Conservation (phyloP, 2,329 filamentous ascomycete species). For the Fusarium phyllophilum region DNA sequence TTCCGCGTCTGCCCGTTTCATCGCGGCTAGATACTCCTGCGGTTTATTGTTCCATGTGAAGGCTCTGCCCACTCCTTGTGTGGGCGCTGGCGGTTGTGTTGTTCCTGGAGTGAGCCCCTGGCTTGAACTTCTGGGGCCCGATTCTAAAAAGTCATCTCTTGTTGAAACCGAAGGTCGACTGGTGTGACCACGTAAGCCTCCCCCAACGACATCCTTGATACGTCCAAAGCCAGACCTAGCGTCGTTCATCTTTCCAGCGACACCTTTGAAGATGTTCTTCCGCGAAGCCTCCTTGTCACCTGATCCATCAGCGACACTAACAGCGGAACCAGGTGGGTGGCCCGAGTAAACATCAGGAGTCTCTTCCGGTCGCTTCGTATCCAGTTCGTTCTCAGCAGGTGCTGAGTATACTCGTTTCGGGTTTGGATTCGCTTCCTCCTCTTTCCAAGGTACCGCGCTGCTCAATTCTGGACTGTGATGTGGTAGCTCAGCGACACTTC, state of each 20-base stretch:
- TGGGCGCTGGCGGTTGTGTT: slow-evolving; percentile 50
- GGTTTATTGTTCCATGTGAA: slow-evolving; percentile 74
- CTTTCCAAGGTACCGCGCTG: slow-evolving; percentile 64
- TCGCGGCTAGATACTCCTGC: slow-evolving; percentile 63
- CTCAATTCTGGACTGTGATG: slow-evolving; percentile 59
- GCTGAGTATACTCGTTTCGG: slow-evolving; percentile 62
- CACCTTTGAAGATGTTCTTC: slow-evolving; percentile 79
- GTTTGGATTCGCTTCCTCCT: slow-evolving; percentile 54
- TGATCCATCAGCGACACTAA: slow-evolving; percentile 59
- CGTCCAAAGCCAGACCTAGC: slow-evolving; percentile 84
- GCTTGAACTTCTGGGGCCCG: slow-evolving; percentile 22
- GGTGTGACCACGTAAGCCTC: slow-evolving; percentile 62
- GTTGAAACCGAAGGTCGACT: slow-evolving; percentile 59
- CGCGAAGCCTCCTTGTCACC: slow-evolving; percentile 68
- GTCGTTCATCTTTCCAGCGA: slow-evolving; percentile 81
- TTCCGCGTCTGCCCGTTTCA: slow-evolving; percentile 51
- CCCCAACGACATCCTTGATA: slow-evolving; percentile 86
- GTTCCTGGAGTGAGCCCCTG: slow-evolving; percentile 25
- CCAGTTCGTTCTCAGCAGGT: slow-evolving; percentile 63
- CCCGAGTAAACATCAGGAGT: slow-evolving; percentile 55
- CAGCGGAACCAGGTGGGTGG: slow-evolving; percentile 56
- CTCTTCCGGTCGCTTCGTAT: slow-evolving; percentile 58
- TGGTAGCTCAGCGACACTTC: slow-evolving; percentile 61
- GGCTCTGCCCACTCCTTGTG: slow-evolving; percentile 55
- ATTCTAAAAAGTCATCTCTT: slow-evolving; percentile 63